Base-by-base conservation (phyloP, 2,329 filamentous ascomycete genomes). In the Cladosporium sp. region DNA sequence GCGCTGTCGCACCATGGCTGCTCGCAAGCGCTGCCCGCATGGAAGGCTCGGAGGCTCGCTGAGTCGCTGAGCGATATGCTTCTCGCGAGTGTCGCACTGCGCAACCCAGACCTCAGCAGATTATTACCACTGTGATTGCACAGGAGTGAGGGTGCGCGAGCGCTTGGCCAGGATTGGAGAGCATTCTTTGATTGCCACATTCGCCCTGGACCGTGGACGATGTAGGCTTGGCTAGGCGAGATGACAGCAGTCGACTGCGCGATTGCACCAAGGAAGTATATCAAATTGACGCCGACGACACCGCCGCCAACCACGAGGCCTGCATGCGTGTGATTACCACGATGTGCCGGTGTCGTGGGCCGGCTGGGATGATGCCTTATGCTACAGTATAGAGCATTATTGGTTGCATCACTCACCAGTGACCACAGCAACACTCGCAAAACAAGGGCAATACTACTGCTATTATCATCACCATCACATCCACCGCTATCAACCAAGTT, bases 221-320 rank as follows among this genome's bases (percentile, higher is more conserved):
- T 11, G 26, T 44, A 32, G 60, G 60, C 51, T 47, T 64, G 61
- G 36, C 38, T 64, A 64, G 51, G 61, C 61, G 61, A 64, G 61
- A 64, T 64, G 51, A 54, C 38, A 30, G 57, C 32, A 58, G 34
- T 10, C 6, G 57, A 59, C 15, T 47, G 57, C 38, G 36, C 24
- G 26, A 58, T 41, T 41, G 11, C 55, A 58, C n/a, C 36, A 44
- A 11, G 36, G 26, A 59, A 59, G 57, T 38, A 47, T 59, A 24
- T 41, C 57, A 59, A 32, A 59, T 59, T 59, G 57, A 28, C 57
- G 57, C 34, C 57, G 24, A 32, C 38, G 14, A 59, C 36, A 28
- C 15, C 57, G 26, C 57, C 34, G n/a, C 30, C 55, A 41, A 36
- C 55, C 55, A 38, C n/a, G 34, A 24, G 30, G 55, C 11, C 55